These are phyloP conservation scores for Pythium dissotocum DNA, from an alignment of 352 stramenopile species.

Conservation along the genomic window DNA sequence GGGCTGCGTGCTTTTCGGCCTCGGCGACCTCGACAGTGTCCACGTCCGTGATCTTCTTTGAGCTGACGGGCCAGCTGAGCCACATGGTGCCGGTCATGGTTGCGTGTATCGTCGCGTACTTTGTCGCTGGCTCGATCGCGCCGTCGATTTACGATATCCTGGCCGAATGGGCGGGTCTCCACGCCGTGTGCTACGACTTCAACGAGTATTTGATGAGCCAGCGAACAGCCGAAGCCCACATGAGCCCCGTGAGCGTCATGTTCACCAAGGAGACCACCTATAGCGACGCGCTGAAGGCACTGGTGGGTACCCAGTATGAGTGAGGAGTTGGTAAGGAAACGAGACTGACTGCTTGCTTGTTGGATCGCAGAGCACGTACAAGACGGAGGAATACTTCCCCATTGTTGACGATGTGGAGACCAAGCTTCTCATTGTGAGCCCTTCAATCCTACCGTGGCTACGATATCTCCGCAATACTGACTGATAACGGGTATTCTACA, in stretches of 20 bases:
- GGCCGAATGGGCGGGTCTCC: slow-evolving; percentile 72
- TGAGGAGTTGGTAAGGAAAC: neutral
- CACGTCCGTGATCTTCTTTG: slow-evolving; percentile 86
- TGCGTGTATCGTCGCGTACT: slow-evolving; percentile 79
- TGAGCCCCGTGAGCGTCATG: slow-evolving; percentile 52
- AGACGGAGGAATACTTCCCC: slow-evolving; percentile 81
- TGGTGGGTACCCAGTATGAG: slow-evolving; percentile 37
- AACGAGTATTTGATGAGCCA: slow-evolving; percentile 77
- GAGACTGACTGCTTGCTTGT: neutral
- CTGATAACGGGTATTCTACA: slow-evolving; percentile 12
- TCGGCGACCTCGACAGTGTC: slow-evolving; percentile 91
- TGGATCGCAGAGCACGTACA: slow-evolving; percentile 56
- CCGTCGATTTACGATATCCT: slow-evolving; percentile 88
- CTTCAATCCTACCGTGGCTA: neutral
- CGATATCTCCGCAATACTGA: neutral
- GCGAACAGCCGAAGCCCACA: slow-evolving; percentile 63
- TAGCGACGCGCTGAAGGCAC: slow-evolving; percentile 55
- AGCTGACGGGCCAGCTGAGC: slow-evolving; percentile 77
- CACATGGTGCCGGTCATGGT: slow-evolving; percentile 87
- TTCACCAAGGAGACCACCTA: slow-evolving; percentile 82
- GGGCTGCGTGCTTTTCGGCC: slow-evolving; percentile 88
- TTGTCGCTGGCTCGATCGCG: slow-evolving; percentile 72
- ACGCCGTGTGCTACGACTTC: slow-evolving; percentile 82
- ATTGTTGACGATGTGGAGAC: slow-evolving; percentile 65
- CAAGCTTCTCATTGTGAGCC: slow-evolving; percentile 50